phyloP scores from a whole-genome alignment of 2,329 filamentous ascomycete genomes.

The Beauveria sp. region DNA sequence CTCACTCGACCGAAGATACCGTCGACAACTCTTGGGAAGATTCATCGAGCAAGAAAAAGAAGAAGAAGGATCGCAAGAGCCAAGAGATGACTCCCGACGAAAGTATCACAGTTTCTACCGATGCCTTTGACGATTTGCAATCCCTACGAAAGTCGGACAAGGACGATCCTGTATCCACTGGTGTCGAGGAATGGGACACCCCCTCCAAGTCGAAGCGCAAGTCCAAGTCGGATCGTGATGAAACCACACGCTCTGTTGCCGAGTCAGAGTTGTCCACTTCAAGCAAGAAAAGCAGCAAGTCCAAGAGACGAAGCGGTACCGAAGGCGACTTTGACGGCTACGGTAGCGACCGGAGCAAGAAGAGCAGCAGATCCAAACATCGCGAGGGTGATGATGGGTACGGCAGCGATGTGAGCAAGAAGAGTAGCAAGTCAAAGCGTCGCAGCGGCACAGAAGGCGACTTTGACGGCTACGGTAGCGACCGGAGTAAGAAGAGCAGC shows the following conservation, averaged over 20 bases:
- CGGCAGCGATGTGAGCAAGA: conserved; percentile 32
- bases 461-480: conserved; percentile 25
- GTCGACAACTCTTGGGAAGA: conserved; percentile 21
- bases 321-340: conserved; percentile 28
- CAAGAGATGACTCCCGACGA: conserved; percentile 22
- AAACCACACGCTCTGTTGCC: conserved; percentile 24
- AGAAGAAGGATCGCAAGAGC: conserved; percentile 24
- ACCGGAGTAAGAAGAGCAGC: conserved; percentile 26
- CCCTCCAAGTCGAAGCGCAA: conserved; percentile 27
- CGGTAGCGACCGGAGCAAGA: conserved; percentile 32
- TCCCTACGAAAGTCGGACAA: conserved; percentile 22
- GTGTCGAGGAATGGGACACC: conserved; percentile 27
- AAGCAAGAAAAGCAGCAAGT: conserved; percentile 28
- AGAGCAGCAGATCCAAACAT: conserved; percentile 32
- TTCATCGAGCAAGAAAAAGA: conserved; percentile 26
- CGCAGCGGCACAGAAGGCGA: conserved; percentile 29
- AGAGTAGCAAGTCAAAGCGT: conserved; percentile 32
- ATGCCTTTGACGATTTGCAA: conserved; percentile 22
- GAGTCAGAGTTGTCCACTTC: conserved; percentile 29
- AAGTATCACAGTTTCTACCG: conserved; percentile 22
- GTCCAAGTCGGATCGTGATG: conserved; percentile 20
- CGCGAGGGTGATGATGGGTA: conserved; percentile 27
- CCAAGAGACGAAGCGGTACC: conserved; percentile 28
- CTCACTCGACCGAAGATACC: conserved; percentile 8
- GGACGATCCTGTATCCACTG: conserved; percentile 14